Evolutionary conservation across 176 grass and related monocot genomes (phyloP).

Genomic region (Carex cristatella): DNA sequence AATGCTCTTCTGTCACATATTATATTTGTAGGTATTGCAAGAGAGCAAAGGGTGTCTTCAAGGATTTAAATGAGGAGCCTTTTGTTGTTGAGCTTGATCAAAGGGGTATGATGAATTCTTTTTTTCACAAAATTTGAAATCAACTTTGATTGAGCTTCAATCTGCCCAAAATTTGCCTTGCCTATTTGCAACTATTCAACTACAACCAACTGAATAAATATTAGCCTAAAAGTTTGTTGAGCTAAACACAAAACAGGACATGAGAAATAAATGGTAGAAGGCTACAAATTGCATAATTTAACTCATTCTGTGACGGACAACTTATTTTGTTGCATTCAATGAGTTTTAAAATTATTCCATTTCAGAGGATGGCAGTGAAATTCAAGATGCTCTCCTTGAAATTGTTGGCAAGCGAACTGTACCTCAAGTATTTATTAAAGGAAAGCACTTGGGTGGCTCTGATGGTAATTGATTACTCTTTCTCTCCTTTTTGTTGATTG

Average conservation of each 20-base stretch:
- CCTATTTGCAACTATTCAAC: not conserved
- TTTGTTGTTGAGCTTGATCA: slow-evolving; percentile 39
- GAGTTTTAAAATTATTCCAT: not conserved
- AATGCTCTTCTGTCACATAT: not conserved
- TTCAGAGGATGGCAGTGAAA: slow-evolving; percentile 41
- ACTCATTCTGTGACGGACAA: not conserved
- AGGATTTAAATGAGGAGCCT: slow-evolving; percentile 34
- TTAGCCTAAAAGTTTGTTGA: not conserved
- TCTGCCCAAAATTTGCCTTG: not conserved
- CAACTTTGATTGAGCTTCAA: not conserved
- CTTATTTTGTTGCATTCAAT: not conserved
- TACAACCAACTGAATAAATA: not conserved
- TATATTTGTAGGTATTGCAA: slow-evolving; percentile 35
- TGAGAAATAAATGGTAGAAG: not conserved
- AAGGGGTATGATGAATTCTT: slow-evolving; percentile 27
- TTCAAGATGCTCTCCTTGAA: slow-evolving; percentile 41
- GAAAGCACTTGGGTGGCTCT: slow-evolving; percentile 43
- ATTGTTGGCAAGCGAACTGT: slow-evolving; percentile 39
- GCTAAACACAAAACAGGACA: not conserved
- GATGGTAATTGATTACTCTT: slow-evolving; percentile 26
- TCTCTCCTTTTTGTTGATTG: not conserved
- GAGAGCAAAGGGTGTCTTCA: slow-evolving; percentile 43
- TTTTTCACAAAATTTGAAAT: not conserved
- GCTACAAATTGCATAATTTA: not conserved
- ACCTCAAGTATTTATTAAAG: slow-evolving; percentile 38